Base-by-base conservation (phyloP, 495 filamentous ascomycete species). In the Jackrogersella multiformis region DNA sequence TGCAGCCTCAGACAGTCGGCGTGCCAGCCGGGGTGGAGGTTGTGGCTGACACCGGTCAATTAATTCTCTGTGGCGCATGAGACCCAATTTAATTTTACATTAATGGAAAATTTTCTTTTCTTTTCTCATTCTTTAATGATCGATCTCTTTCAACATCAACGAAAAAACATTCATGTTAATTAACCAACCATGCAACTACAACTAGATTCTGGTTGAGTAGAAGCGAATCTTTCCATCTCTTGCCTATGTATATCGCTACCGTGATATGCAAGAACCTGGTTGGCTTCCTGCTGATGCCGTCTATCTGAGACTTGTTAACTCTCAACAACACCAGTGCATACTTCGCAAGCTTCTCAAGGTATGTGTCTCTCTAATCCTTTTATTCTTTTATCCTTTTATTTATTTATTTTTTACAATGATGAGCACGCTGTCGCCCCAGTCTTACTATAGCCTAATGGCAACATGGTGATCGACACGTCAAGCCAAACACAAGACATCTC, bases 391-490 rank as follows among this genome's bases (percentile, higher is more conserved):
- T n/a, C n/a, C n/a, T n/a, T n/a, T n/a, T 68, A 30, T 7, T 72
- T 60, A 68, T 65, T 48, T 23, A 68, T 44, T 38, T 20, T 42
- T 58, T 81, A 77, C 76, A 73, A 88, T 92, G 92, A 95, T 94
- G 92, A 95, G 83, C 81, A 78, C 81, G 82, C 86, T 95, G 92
- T 94, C 92, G 92, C 92, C 92, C 92, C 92, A 92, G 93, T 93
- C 92, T 87, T 86, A 94, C 89, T 80, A 82, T 51, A 77, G 82
- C 78, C 78, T 73, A 79, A 76, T 73, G 79, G 81, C 76, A 80
- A 78, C 58, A 78, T 96, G 92, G 90, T 94, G 92, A 95, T 86
- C 79, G 89, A 92, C 91, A 90, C 87, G 90, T 93, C 91, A 82
- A 85, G 89, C 92, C 92, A 94, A 96, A 96, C 88, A n/a, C n/a